Evolutionary conservation across 169 alveolate species (phyloP), one percentile per base, ranked within the genome.

Genomic region (Cryptosporidium sp.): DNA sequence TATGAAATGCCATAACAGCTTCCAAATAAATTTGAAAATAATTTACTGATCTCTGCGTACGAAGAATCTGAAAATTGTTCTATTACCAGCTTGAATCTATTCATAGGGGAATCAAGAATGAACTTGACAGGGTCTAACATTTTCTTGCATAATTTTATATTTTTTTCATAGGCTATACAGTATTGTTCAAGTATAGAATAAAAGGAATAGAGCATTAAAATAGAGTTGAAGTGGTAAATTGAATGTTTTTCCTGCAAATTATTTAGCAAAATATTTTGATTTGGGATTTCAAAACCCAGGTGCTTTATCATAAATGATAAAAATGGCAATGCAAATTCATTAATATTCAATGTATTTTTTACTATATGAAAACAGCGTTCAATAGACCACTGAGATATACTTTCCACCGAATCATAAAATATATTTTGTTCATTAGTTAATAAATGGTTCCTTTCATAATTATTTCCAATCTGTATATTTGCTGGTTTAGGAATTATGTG

Each of bases 271-370:
- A 12, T 35, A 3, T 3, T 26, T 16, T 61, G 62, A 80, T 45
- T 33, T 33, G 23, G 14, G 2, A 65, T 39, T 12, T 41, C 68
- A 43, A 80, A 62, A 6, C 65, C 89, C n/a, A 59, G 10, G 33
- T 73, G 71, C n/a, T 80, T 26, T 14, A 80, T 62, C 33, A 80
- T 65, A 18, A 33, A 43, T 37, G 51, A 26, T 48, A 80, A 62
- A 80, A 80, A 80, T 6, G 89, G 89, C 21, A 80, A 9, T n/a
- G 89, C 89, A 23, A 80, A 62, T 16, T 52, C 69, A 1, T 65
- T 62, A 18, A 80, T 16, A 62, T 62, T 70, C 16, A 80, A 50
- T 59, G 89, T 80, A 26, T 65, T 61, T 43, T 80, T 65, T 35
- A 62, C 35, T 26, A 80, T 80, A 10, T 80, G 80, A 45, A 31